A percentile compares a stretch with the other conserved stretches of the same genome.
phyloP scores from a whole-genome alignment of 345 rosid species.

The Laguncularia racemosa region DNA sequence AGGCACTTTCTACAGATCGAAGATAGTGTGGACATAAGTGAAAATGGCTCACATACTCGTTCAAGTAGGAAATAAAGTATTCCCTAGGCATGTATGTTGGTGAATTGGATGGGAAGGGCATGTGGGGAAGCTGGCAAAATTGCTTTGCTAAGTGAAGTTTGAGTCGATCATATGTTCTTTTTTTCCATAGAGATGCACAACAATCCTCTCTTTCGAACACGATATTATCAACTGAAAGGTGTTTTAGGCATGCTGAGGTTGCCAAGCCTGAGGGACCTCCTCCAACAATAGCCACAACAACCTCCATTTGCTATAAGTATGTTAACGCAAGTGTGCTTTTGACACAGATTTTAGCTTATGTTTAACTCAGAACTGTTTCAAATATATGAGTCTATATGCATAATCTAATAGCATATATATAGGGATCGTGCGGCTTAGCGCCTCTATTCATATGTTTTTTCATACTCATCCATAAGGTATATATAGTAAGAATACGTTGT shows the following conservation, averaged over 20 bases:
- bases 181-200: constrained; percentile 52
- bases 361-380: no score
- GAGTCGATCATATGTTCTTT: constrained; percentile 38
- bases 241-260: constrained; percentile 40
- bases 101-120: constrained; percentile 18
- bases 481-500: no score
- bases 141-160: constrained; percentile 43
- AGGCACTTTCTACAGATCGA: constrained; percentile 20
- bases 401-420: no score
- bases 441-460: no score
- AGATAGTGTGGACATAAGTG: constrained; percentile 18
- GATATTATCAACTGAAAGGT: constrained; percentile 24
- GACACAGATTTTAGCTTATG: no score
- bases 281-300: constrained; percentile 35
- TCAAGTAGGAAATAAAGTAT: constrained; percentile 37
- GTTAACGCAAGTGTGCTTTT: no score
- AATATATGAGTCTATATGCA: no score
- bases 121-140: constrained; percentile 47
- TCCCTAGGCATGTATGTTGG: constrained; percentile 38
- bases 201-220: constrained; percentile 48
- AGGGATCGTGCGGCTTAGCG: no score
- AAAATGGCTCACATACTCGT: constrained; percentile 33
- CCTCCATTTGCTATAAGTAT: background rate
- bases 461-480: no score
- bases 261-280: constrained; percentile 63